Conservation (phyloP, 2,329 filamentous ascomycete species). For the Fusarium ramigenum region DNA sequence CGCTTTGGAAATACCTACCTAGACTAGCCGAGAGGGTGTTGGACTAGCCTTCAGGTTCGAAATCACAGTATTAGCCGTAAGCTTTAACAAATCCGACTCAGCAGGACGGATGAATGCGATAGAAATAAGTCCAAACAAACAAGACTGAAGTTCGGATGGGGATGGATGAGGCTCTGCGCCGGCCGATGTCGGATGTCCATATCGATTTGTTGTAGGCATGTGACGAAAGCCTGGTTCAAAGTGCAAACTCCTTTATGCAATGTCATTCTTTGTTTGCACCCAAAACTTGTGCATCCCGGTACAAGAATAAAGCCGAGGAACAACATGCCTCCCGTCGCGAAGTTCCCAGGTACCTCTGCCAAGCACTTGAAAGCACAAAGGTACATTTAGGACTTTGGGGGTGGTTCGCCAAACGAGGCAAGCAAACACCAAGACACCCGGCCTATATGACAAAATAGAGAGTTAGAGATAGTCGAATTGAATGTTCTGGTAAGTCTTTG, state of each 20-base stretch:
- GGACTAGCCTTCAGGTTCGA: not conserved
- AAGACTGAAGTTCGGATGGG: not conserved
- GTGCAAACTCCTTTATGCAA: not conserved
- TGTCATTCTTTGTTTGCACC: not conserved
- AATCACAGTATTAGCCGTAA: not conserved
- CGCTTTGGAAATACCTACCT: not conserved
- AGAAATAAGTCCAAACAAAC: not conserved
- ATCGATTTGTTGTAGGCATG: not conserved
- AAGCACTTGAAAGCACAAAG: not conserved
- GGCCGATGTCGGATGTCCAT: not conserved
- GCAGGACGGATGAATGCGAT: not conserved
- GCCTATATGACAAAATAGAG: not conserved
- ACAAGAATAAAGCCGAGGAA: not conserved
- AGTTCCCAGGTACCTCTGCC: not conserved
- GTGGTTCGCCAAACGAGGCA: conserved; percentile 1
- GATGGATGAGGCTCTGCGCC: conserved; percentile 3
- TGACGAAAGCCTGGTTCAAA: not conserved
- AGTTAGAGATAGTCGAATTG: not conserved
- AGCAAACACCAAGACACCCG: not conserved
- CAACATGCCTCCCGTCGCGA: not conserved
- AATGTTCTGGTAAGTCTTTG: not conserved
- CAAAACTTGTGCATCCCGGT: not conserved
- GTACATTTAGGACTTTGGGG: conserved; percentile 1
- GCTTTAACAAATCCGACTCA: not conserved
- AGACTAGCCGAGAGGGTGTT: not conserved